Base-by-base conservation (phyloP, 139 green algal species). In the Chlorella vulgaris region DNA sequence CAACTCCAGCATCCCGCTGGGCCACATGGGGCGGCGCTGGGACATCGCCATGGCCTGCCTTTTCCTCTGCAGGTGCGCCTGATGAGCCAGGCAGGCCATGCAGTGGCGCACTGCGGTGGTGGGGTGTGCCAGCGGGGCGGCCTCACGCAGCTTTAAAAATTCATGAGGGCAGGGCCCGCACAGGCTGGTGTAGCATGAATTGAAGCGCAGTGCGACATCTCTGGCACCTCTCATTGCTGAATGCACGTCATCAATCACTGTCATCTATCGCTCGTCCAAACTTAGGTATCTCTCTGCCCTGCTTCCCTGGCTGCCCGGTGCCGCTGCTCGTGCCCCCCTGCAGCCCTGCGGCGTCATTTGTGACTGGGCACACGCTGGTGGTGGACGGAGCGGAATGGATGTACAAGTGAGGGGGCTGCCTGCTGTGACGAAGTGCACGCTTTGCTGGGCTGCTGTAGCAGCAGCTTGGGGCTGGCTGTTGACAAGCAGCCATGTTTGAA, bases 1-100 rank as follows among this genome's bases (percentile, higher is more conserved):
- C 1, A 65, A 47, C 4, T 31, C 74, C 21, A 81, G 58, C 26
- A 90, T 98, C 26, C 94, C 95, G 0, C 71, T 99, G 51, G 88
- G 89, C 5, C 77, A 85, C 53, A 92, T 98, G 87, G 96, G 93
- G 21, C 75, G 84, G 40, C 91, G 91, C 36, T 93, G 88, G 86
- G 96, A 99, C 89, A 98, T 98, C 22, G 96, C 91, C 22, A 91
- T 96, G 87, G 91, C 91, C 2, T 90, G 84, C 40, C 71, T 97
- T 2, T 99, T 93, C 87, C 88, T 99, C 40, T 75, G 86, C 18
- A 93, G 89, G 7, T 73, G 79, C 47, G 10, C 15, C 47, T 15
- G 13, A 58, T 58, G 10, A 24, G 47, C 47, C 15, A 58, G 10
- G 13, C 47, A 58, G 47, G 10, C 15, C 47, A 58, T 24, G 13